Percentiles rank a stretch among this genome's conserved stretches.
Evolutionary conservation across 768 basidiomycete species (phyloP).

Genomic region (Gloeostereum incarnatum): DNA sequence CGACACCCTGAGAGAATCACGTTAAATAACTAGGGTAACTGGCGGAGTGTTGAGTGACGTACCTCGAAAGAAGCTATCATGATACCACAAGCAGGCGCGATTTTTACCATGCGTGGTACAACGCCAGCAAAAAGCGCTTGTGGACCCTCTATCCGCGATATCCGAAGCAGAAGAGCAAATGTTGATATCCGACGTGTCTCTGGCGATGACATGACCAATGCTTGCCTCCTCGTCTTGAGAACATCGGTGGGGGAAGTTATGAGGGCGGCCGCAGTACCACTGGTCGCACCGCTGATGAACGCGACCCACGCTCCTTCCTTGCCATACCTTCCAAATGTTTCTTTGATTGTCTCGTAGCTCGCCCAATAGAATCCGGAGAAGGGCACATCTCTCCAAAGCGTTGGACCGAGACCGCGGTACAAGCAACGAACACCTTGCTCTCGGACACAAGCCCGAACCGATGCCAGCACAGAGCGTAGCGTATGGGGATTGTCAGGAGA

Average conservation of each 20-base stretch:
- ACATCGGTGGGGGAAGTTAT: slow-evolving; percentile 96
- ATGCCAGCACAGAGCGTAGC: slow-evolving; percentile 60
- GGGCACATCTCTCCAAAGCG: slow-evolving; percentile 95
- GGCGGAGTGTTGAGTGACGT: slow-evolving; percentile 12
- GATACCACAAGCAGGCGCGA: slow-evolving; percentile 95
- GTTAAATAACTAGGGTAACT: slow-evolving; percentile 8
- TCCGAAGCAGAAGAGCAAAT: slow-evolving; percentile 54
- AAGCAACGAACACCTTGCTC: slow-evolving; percentile 59
- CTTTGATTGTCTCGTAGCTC: slow-evolving; percentile 82
- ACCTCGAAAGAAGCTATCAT: slow-evolving; percentile 98
- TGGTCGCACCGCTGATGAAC: slow-evolving; percentile 85
- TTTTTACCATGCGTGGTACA: slow-evolving; percentile 85
- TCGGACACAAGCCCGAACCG: slow-evolving; percentile 51
- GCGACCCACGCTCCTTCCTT: slow-evolving; percentile 57
- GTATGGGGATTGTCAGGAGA: slow-evolving; percentile 68
- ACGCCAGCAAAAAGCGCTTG: slow-evolving; percentile 78
- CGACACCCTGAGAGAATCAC: slow-evolving; percentile 39
- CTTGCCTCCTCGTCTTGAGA: slow-evolving; percentile 89
- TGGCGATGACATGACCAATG: slow-evolving; percentile 58
- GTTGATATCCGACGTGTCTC: slow-evolving; percentile 33
- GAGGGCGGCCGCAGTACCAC: slow-evolving; percentile 80
- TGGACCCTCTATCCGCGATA: slow-evolving; percentile 72
- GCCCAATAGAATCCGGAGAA: slow-evolving; percentile 98
- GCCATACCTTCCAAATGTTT: slow-evolving; percentile 41
- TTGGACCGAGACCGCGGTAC: slow-evolving; percentile 88